A percentile compares a stretch with the other conserved stretches of the same genome.
phyloP scores from a whole-genome alignment of 768 basidiomycete genomes.

The Dentipellis fragilis region DNA sequence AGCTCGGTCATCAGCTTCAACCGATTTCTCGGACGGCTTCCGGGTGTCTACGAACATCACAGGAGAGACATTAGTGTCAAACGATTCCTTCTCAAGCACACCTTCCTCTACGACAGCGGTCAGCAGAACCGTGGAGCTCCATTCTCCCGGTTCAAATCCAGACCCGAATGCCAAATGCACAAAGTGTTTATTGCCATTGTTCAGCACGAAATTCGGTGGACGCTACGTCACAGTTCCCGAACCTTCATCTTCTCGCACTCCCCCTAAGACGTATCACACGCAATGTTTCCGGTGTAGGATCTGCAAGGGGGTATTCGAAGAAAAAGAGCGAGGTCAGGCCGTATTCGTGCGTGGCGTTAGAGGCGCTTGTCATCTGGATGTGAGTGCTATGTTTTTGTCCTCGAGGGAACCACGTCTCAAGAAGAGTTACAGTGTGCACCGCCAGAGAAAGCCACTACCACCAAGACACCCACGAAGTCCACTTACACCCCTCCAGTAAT shows the following conservation, averaged over 20 bases:
- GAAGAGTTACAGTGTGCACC: constrained; percentile 34
- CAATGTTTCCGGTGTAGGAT: constrained; percentile 68
- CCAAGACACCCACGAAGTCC: constrained; percentile 19
- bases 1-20: background rate
- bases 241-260: constrained; percentile 26
- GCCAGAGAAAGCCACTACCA: constrained; percentile 27
- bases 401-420: background rate
- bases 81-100: background rate
- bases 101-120: background rate
- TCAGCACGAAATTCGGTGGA: constrained; percentile 46
- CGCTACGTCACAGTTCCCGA: constrained; percentile 66
- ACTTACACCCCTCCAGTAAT: background rate
- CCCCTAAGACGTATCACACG: constrained; percentile 57
- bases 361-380: constrained; percentile 65
- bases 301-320: constrained; percentile 56
- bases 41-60: background rate
- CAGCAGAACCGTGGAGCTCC: constrained; percentile 18
- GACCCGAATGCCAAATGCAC: constrained; percentile 41
- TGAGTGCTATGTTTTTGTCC: constrained; percentile 13
- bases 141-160: constrained; percentile 15
- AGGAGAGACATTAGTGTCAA: background rate
- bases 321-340: constrained; percentile 49
- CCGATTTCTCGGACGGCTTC: background rate
- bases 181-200: constrained; percentile 49
- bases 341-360: constrained; percentile 57